Conservation (phyloP, 2,329 filamentous ascomycete genomes). For the Ambrosiella beaveri region DNA sequence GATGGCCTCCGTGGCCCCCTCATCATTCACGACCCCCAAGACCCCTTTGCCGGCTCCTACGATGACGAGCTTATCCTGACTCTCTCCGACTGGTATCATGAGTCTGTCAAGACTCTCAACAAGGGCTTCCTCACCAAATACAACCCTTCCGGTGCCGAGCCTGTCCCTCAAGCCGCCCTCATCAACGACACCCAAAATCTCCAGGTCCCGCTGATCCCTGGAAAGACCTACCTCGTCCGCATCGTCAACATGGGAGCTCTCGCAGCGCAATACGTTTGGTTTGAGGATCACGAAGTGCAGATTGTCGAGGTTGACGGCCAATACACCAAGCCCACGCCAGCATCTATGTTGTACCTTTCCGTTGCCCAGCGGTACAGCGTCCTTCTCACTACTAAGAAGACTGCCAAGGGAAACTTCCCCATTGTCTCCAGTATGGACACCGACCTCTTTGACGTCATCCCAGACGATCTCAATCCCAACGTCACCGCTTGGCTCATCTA, state of each 20-base stretch:
- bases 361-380: conserved; percentile 51
- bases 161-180: conserved; percentile 49
- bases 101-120: conserved; percentile 31
- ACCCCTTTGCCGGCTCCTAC: conserved; percentile 38
- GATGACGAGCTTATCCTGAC: conserved; percentile 48
- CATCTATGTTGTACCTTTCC: conserved; percentile 47
- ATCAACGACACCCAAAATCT: conserved; percentile 54
- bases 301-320: conserved; percentile 60
- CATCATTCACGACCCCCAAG: conserved; percentile 44
- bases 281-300: conserved; percentile 48
- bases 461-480: conserved; percentile 49
- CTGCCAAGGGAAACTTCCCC: conserved; percentile 42
- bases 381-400: conserved; percentile 44
- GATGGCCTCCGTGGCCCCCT: conserved; percentile 50
- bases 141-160: conserved; percentile 43
- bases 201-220: conserved; percentile 41
- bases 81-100: conserved; percentile 56
- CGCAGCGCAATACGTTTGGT: conserved; percentile 47
- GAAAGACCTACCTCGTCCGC: conserved; percentile 56
- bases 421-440: conserved; percentile 52
- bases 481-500: conserved; percentile 49
- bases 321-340: conserved; percentile 42
- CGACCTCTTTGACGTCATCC: conserved; percentile 48
- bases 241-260: conserved; percentile 61
- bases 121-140: conserved; percentile 32